Base-by-base conservation (phyloP, 352 stramenopile genomes). In the Phytophthora hibernalis region DNA sequence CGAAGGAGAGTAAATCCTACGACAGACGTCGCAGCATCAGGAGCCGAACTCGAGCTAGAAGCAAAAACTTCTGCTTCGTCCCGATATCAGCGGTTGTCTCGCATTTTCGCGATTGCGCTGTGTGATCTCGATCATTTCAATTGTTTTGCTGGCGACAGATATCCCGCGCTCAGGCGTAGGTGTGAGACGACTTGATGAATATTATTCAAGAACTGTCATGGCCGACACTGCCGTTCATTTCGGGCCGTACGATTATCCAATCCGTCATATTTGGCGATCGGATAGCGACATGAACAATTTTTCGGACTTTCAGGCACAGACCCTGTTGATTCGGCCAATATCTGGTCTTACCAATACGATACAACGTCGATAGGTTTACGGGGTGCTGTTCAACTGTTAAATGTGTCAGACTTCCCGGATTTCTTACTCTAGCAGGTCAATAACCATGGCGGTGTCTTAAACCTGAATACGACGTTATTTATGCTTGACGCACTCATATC, bases 121-220 rank as follows among this genome's bases (percentile, higher is more conserved):
- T 22, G 11, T 85, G 0, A 52, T 86, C 43, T 80, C 72, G 0
- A n/a, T 83, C 1, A 20, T 86, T 1, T 70, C 62, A 1, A 20
- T 90, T 21, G 15, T 74, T 4, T 55, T 90, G 10, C 58, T 80
- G 2, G 40, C 66, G 33, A 81, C 79, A 4, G 81, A 90, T 18
- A 87, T 88, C 21, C 79, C 77, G 20, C 77, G 81, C 15, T 77
- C 81, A 0, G 79, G 81, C 1, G 57, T 88, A 13, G 74, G 76
- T 0, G 59, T 84, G 11, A 12, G 43, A 11, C 44, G 57, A 15
- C 43, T 81, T 9, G 42, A 43, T 5, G 24, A 70, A 6, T 76
- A 72, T 21, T 82, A 78, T 24, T 12, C 56, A 0, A 51, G 31
- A 1, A 15, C 50, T 0, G 54, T 68, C 1, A 70, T 68, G 15